Percentiles rank a stretch among this genome's conserved stretches.
Conservation (phyloP, 371 early-diverging fungal species). For the Batrachochytrium dendrobatidis region DNA sequence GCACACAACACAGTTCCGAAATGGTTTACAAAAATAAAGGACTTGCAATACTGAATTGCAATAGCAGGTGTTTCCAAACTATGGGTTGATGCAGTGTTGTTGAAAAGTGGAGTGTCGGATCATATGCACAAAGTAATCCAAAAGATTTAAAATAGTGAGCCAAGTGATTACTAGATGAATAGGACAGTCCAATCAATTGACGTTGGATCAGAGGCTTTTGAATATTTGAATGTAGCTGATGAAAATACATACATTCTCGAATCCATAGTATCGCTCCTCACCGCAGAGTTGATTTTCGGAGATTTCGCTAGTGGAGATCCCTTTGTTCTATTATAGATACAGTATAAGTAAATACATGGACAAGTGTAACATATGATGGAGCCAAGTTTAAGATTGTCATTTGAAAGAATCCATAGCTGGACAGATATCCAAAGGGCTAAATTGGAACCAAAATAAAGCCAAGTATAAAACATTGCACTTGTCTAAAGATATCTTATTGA, state of each 20-base stretch:
- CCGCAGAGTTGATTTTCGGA: not conserved
- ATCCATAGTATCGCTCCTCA: conserved; percentile 69
- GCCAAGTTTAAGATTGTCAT: too few relatives aligned
- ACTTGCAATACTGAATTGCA: conserved; percentile 94
- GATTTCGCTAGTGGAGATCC: too few relatives aligned
- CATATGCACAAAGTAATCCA: not conserved
- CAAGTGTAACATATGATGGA: too few relatives aligned
- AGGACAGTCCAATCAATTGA: not conserved
- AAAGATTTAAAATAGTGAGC: not conserved
- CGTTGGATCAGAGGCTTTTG: not conserved
- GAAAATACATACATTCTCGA: conserved; percentile 75
- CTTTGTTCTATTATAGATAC: too few relatives aligned
- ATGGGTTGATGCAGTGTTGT: conserved; percentile 4
- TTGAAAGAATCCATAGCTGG: too few relatives aligned
- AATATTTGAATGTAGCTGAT: too few relatives aligned
- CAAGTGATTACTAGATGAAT: not conserved
- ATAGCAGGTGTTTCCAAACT: conserved; percentile 93
- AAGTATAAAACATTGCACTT: too few relatives aligned
- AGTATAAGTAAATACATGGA: too few relatives aligned
- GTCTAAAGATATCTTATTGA: too few relatives aligned
- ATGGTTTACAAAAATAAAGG: conserved; percentile 89
- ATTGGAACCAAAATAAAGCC: too few relatives aligned
- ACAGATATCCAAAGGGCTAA: too few relatives aligned
- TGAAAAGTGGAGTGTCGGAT: not conserved
- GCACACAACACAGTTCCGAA: conserved; percentile 82